Percentiles rank a stretch among this genome's conserved stretches.
Evolutionary conservation across 257 asterid genomes (phyloP).

Genomic region (Apocynum venetum): DNA sequence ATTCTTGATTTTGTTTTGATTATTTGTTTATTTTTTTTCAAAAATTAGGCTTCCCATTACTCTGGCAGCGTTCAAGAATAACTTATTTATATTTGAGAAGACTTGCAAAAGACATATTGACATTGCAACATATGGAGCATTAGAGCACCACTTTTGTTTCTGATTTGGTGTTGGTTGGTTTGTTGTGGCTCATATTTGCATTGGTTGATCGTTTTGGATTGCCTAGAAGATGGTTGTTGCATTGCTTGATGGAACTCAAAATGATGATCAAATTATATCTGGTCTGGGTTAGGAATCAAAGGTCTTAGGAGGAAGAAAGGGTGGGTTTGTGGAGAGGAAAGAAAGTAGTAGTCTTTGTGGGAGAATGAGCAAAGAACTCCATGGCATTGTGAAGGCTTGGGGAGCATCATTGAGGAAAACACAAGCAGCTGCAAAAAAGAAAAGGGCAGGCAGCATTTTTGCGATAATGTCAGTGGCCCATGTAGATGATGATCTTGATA

Average conservation of each 20-base stretch:
- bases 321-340: background rate
- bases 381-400: constrained; percentile 80
- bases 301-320: constrained; percentile 4
- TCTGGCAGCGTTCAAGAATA: constrained; percentile 7
- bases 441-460: constrained; percentile 38
- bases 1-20: background rate
- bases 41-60: constrained; percentile 6
- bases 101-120: constrained; percentile 5
- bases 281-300: constrained; percentile 35
- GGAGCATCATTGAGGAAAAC: constrained; percentile 65
- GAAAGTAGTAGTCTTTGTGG: constrained; percentile 22
- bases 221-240: constrained; percentile 28
- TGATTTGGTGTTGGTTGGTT: background rate
- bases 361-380: constrained; percentile 71
- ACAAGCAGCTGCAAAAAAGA: constrained; percentile 49
- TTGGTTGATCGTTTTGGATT: constrained; percentile 9
- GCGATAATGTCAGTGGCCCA: constrained; percentile 87
- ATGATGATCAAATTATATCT: constrained; percentile 28
- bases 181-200: constrained; percentile 9
- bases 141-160: background rate
- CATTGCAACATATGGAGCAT: constrained; percentile 25
- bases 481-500: constrained; percentile 63
- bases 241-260: constrained; percentile 21
- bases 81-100: constrained; percentile 13
- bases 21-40: constrained; percentile 12